A percentile compares a stretch with the other conserved stretches of the same genome.
phyloP scores from a whole-genome alignment of 768 basidiomycete genomes.

The Termitomyces heimii region DNA sequence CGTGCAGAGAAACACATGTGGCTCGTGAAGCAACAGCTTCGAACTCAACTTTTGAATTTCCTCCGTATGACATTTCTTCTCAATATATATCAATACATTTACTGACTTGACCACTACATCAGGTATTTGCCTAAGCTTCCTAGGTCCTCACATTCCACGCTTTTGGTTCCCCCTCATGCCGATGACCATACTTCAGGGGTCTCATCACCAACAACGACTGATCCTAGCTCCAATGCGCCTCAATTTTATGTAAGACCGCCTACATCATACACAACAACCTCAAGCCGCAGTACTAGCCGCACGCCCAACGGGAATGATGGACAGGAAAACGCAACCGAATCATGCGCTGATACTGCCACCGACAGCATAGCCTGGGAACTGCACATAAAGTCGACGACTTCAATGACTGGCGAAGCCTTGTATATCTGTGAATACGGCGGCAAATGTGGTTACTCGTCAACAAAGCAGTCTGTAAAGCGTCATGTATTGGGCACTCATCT shows the following conservation, averaged over 20 bases:
- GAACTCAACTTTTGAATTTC: background rate
- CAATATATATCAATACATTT: background rate
- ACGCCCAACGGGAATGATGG: background rate
- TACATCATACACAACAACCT: background rate
- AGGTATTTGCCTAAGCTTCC: background rate
- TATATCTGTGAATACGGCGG: slow-evolving; percentile 24
- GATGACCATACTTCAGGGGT: background rate
- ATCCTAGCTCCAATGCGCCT: background rate
- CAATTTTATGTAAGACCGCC: background rate
- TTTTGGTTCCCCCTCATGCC: background rate
- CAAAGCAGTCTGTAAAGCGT: slow-evolving; percentile 64
- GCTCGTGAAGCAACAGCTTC: background rate
- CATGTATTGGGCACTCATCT: slow-evolving; percentile 63
- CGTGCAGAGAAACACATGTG: background rate
- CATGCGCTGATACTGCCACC: background rate
- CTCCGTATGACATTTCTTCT: background rate
- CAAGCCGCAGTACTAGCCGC: background rate
- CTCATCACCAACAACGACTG: background rate
- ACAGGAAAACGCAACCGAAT: background rate
- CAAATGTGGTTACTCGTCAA: slow-evolving; percentile 23
- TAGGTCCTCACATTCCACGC: background rate
- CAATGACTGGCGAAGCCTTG: slow-evolving; percentile 12
- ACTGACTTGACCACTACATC: background rate
- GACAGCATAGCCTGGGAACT: slow-evolving; percentile 15
- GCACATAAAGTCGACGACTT: slow-evolving; percentile 12